phyloP scores from a whole-genome alignment of 208 protist species.

The Leishmania turanica region DNA sequence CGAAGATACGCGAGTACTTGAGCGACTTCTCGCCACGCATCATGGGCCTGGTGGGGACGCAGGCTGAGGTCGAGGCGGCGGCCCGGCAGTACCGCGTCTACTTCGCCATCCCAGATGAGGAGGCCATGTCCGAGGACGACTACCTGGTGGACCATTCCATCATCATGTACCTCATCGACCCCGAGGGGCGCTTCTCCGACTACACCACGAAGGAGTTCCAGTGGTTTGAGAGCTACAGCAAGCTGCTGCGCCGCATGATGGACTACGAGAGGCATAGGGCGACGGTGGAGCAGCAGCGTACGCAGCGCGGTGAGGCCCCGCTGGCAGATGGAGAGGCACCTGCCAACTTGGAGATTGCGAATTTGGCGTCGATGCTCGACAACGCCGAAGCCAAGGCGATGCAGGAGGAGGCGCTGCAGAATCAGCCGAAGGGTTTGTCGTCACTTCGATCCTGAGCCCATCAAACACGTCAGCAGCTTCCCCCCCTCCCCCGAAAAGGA shows the following conservation, averaged over 20 bases:
- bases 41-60: conserved; percentile 91
- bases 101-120: conserved; percentile 76
- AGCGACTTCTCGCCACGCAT: conserved; percentile 91
- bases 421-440: conserved; percentile 23
- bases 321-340: conserved; percentile 33
- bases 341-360: conserved; percentile 60
- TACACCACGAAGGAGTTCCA: conserved; percentile 92
- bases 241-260: conserved; percentile 81
- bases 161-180: conserved; percentile 94
- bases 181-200: conserved; percentile 85
- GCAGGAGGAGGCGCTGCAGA: conserved; percentile 31
- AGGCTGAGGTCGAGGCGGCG: conserved; percentile 77
- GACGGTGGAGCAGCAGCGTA: conserved; percentile 29
- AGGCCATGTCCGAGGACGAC: conserved; percentile 86
- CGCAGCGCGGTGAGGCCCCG: conserved; percentile 21
- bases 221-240: conserved; percentile 86
- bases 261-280: conserved; percentile 68
- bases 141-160: conserved; percentile 97
- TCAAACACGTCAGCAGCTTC: neutral
- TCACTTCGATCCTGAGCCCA: conserved; percentile 10
- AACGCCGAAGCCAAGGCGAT: conserved; percentile 31
- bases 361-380: conserved; percentile 58
- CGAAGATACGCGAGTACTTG: conserved; percentile 85
- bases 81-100: conserved; percentile 94
- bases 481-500: neutral